Base-by-base conservation (phyloP, 306 rosid species). In the Adenanthera pavonina region DNA sequence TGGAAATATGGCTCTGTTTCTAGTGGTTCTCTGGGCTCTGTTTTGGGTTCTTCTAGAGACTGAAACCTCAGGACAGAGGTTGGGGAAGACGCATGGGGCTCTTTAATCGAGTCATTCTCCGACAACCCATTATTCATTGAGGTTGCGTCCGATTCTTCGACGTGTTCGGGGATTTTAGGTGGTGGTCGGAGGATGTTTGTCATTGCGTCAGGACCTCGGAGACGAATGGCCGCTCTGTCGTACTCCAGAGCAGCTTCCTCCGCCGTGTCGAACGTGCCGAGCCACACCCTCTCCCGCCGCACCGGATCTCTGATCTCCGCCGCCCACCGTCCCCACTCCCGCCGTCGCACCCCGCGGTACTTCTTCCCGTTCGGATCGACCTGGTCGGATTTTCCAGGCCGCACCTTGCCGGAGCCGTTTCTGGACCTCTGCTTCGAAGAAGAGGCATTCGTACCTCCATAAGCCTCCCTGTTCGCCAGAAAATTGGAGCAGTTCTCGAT, bases 251-350 rank as follows among this genome's bases (percentile, higher is more conserved):
- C 93, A 0, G 95, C 95, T 76, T 91, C 93, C 69, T 89, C 89
- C 41, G 92, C 86, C 12, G 92, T 88, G 38, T 89, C 74, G 81
- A 61, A 91, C 0, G 95, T 89, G 3, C 95, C 95, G 4, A 91
- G 92, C 95, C 93, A 91, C n/a, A 85, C 56, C 62, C 95, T 56
- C 0, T 72, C 13, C 54, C 83, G 51, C 16, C 68, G 76, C 1
- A 36, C 12, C 8, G 93, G 90, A 82, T 89, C 88, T 67, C 95
- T 81, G 66, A 91, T 91, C 84, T 91, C 95, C 9, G 95, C 93
- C 6, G 92, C 92, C 86, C 86, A 91, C 78, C 83, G 66, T 0
- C 93, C 93, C 95, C 93, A 89, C 2, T 78, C 87, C 57, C 95
- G 83, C 60, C 15, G 85, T 1, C 93, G 75, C 25, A 89, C 93